Evolutionary conservation across 1,284 basidiomycete species (phyloP).

Genomic region (Ceratobasidium sp.): DNA sequence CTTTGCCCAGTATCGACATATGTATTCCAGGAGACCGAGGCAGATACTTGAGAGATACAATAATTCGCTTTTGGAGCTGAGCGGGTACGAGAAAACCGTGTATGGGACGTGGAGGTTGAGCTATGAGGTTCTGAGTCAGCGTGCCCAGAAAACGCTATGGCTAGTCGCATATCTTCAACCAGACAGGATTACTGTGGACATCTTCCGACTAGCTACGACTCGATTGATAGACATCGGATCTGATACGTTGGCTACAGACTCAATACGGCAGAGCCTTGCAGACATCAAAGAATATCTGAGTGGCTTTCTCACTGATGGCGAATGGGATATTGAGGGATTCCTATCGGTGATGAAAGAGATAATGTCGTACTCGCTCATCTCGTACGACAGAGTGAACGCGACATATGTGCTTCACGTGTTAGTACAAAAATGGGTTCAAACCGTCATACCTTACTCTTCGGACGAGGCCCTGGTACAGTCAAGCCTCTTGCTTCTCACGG

Average conservation of each 20-base stretch:
- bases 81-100: slow-evolving; percentile 9
- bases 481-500: neutral
- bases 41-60: neutral
- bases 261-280: neutral
- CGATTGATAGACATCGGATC: neutral
- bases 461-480: neutral
- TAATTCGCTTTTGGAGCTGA: neutral
- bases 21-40: neutral
- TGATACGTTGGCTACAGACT: neutral
- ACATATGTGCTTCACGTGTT: neutral
- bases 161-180: neutral
- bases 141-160: neutral
- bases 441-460: neutral
- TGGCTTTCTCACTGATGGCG: neutral
- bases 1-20: neutral
- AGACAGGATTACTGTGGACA: neutral
- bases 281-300: neutral
- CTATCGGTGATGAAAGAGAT: neutral
- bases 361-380: slow-evolving; percentile 4
- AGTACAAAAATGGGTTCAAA: neutral
- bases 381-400: neutral
- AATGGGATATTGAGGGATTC: neutral
- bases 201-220: neutral
- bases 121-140: neutral
- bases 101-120: slow-evolving; percentile 5